Base-by-base conservation (phyloP, 2,329 filamentous ascomycete species). In the Penicillium sp. region DNA sequence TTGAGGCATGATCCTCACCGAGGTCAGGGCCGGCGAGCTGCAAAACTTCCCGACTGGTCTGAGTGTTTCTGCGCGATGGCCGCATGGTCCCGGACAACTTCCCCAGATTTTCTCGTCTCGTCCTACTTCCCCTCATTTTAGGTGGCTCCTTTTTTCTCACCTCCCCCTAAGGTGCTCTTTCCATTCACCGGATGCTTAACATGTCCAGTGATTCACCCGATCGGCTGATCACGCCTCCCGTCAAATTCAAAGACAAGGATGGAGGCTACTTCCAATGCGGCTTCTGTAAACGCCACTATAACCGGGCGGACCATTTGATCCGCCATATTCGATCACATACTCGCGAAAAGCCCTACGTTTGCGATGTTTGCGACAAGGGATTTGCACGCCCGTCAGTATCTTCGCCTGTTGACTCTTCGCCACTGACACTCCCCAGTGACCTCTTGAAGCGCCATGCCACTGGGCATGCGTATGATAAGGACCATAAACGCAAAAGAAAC, bases 251-350 rank as follows among this genome's bases (percentile, higher is more conserved):
- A 18, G 59, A 56, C 9, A 58, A 56, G 20, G 59, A 56, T 6
- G 56, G 57, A 24, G 64, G 60, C 5, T 66, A 65, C 41, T 80
- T 79, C 59, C 76, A 78, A 60, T 81, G 79, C 58, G 76, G 76
- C 53, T 76, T 76, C 46, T 82, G 79, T 63, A 73, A 74, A 53
- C 78, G 76, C 44, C 76, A 71, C 47, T 82, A 81, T 63, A 76
- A 75, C 10, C 72, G 79, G 25, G 73, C 78, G 4, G 79, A 82
- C 62, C 79, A 81, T 64, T 69, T 82, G 22, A 76, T 74, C 46
- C 75, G 79, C 42, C 79, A 81, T 67, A 77, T 80, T 38, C 75
- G 79, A 56, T 77, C 79, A 41, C 63, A 69, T 46, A 69, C 65
- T 1, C 57, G 61, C 6, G 67, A 70, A 36, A 69, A 69, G 24